Percentiles rank a stretch among this genome's conserved stretches.
Evolutionary conservation across 2,329 filamentous ascomycete genomes (phyloP).

Genomic region (Diaporthe ilicicola): DNA sequence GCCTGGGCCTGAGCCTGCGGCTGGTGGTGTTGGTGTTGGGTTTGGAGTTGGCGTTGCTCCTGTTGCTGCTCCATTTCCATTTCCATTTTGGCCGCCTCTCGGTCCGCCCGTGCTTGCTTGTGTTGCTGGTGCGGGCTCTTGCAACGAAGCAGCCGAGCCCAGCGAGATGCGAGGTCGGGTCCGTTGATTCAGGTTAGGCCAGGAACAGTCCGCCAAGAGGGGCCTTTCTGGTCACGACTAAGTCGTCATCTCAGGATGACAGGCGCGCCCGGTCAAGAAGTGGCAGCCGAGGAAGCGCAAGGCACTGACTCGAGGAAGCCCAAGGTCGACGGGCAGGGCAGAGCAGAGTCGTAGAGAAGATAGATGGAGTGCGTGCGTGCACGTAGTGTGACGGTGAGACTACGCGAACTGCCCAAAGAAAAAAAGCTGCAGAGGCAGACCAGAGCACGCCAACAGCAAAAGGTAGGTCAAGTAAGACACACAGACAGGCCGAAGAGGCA

Average conservation of each 20-base stretch:
- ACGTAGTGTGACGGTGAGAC: constrained; percentile 8
- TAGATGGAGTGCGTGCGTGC: constrained; percentile 12
- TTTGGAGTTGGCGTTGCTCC: constrained; percentile 13
- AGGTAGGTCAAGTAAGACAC: constrained; percentile 9
- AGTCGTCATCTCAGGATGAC: constrained; percentile 27
- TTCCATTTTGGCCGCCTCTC: constrained; percentile 24
- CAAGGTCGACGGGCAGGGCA: not conserved
- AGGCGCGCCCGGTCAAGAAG: constrained; percentile 15
- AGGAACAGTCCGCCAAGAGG: constrained; percentile 25
- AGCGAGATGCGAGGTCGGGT: constrained; percentile 24
- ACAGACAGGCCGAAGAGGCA: constrained; percentile 15
- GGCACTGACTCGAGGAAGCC: constrained; percentile 27
- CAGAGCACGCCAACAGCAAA: not conserved
- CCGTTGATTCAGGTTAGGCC: constrained; percentile 24
- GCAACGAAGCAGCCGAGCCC: constrained; percentile 11
- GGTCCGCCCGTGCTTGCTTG: constrained; percentile 10
- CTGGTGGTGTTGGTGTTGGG: constrained; percentile 8
- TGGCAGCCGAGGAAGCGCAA: constrained; percentile 10
- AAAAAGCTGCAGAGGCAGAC: not conserved
- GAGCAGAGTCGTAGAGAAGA: not conserved
- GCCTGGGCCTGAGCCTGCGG: not conserved
- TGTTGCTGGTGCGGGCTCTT: not conserved
- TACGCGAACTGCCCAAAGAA: not conserved
- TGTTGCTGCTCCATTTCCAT: constrained; percentile 9
- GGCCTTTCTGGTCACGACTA: constrained; percentile 11